These are phyloP conservation scores for Camelina laxa DNA, from an alignment of 345 rosid genomes.

Conservation along the genomic window DNA sequence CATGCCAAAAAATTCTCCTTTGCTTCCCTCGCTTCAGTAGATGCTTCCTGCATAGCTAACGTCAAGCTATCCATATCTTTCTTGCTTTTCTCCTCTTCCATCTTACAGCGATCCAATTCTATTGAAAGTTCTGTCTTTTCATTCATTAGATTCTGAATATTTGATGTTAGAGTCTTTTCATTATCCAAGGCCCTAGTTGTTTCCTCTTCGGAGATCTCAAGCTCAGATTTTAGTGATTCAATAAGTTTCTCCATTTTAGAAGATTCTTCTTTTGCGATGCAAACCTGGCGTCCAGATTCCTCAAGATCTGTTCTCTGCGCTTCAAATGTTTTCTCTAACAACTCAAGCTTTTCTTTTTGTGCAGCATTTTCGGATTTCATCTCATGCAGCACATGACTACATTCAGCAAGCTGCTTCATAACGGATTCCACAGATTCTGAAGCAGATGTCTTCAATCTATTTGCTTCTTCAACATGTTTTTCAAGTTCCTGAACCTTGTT, in stretches of 20 bases:
- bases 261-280: constrained; percentile 54
- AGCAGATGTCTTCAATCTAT: constrained; percentile 72
- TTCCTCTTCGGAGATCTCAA: constrained; percentile 67
- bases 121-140: constrained; percentile 66
- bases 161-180: constrained; percentile 75
- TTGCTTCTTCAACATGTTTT: constrained; percentile 59
- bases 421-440: constrained; percentile 78
- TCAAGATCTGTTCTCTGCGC: constrained; percentile 67
- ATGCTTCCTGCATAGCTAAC: constrained; percentile 80
- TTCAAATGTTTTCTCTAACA: constrained; percentile 63
- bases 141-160: constrained; percentile 62
- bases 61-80: constrained; percentile 82
- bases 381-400: constrained; percentile 66
- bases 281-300: constrained; percentile 57
- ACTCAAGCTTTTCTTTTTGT: constrained; percentile 71
- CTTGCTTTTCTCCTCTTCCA: constrained; percentile 85
- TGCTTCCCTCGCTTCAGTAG: constrained; percentile 73
- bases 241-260: constrained; percentile 51
- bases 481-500: constrained; percentile 64
- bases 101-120: constrained; percentile 63
- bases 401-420: constrained; percentile 72
- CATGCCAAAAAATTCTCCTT: constrained; percentile 68
- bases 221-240: constrained; percentile 61
- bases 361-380: constrained; percentile 60
- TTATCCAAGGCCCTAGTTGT: constrained; percentile 64